phyloP scores from a whole-genome alignment of 169 alveolate species.

The Cryptosporidium baileyi region DNA sequence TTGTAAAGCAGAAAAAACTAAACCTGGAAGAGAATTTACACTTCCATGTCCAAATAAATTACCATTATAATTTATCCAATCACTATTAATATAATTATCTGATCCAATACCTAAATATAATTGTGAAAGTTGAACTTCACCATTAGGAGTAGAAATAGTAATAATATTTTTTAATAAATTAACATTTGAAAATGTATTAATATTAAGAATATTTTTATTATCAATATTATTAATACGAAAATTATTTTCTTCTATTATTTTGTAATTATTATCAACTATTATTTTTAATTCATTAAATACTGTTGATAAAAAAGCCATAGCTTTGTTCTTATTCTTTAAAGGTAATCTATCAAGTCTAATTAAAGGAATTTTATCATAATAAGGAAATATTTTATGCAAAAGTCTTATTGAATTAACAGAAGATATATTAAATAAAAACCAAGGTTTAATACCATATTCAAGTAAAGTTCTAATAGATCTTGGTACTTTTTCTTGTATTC shows the following conservation, averaged over 20 bases:
- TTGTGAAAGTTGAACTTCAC: constrained; percentile 40
- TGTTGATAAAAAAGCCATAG: neutral
- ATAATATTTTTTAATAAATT: neutral
- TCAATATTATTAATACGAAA: neutral
- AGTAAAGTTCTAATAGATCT: neutral
- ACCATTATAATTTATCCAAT: constrained; percentile 42
- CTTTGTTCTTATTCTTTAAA: constrained; percentile 3
- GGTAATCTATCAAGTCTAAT: constrained; percentile 60
- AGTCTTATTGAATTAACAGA: constrained; percentile 39
- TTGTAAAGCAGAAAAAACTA: constrained; percentile 38
- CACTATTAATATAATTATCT: neutral
- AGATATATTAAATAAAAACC: constrained; percentile 40
- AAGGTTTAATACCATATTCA: constrained; percentile 47
- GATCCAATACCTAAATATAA: neutral
- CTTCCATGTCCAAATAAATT: constrained; percentile 25
- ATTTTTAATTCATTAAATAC: constrained; percentile 28
- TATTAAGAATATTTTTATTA: neutral
- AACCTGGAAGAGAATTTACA: constrained; percentile 42
- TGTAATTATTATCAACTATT: neutral
- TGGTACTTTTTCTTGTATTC: constrained; percentile 59
- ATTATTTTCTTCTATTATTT: neutral
- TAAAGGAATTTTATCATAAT: constrained; percentile 23
- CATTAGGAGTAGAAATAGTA: constrained; percentile 33
- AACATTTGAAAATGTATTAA: constrained; percentile 3
- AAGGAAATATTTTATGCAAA: constrained; percentile 37